Evolutionary conservation across 495 filamentous ascomycete species (phyloP).

Genomic region (Saxophila tyrrhenica): DNA sequence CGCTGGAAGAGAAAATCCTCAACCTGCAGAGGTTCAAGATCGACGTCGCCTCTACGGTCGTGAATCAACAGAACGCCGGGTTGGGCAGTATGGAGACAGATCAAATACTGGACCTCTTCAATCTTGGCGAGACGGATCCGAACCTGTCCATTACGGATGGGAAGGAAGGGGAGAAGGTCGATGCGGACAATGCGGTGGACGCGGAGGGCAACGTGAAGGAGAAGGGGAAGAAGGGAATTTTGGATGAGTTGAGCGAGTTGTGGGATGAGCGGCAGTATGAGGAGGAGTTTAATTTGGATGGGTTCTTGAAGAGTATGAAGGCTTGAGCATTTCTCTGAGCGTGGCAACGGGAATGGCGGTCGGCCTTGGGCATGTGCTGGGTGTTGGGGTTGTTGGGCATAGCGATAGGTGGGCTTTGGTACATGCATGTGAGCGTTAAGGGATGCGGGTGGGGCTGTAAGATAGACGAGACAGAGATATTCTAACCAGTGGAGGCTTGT

Average conservation of each 20-base stretch:
- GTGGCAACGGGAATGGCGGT: too few relatives aligned
- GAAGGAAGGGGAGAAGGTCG: conserved; percentile 34
- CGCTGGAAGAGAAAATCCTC: conserved; percentile 96
- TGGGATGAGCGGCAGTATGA: conserved; percentile 97
- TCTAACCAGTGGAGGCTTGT: too few relatives aligned
- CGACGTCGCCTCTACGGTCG: conserved; percentile 93
- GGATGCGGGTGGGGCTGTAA: too few relatives aligned
- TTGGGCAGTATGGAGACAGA: conserved; percentile 95
- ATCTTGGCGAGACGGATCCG: conserved; percentile 69
- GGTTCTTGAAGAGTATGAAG: conserved; percentile 84
- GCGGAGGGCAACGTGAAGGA: conserved; percentile 84
- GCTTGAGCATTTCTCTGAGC: conserved; percentile 14
- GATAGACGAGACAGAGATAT: too few relatives aligned
- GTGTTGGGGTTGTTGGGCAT: too few relatives aligned
- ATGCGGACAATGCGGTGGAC: conserved; percentile 87
- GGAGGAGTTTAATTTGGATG: conserved; percentile 89
- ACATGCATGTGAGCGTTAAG: too few relatives aligned
- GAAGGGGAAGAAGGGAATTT: conserved; percentile 89
- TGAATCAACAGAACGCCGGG: conserved; percentile 97
- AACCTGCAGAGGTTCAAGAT: conserved; percentile 98
- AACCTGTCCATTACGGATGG: conserved; percentile 41
- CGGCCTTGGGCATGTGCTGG: too few relatives aligned
- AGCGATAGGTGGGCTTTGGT: too few relatives aligned
- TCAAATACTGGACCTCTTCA: conserved; percentile 94
- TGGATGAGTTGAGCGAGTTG: conserved; percentile 88